Evolutionary conservation across 1,284 basidiomycete genomes (phyloP).

Genomic region (Coniferiporia sulphurascens): DNA sequence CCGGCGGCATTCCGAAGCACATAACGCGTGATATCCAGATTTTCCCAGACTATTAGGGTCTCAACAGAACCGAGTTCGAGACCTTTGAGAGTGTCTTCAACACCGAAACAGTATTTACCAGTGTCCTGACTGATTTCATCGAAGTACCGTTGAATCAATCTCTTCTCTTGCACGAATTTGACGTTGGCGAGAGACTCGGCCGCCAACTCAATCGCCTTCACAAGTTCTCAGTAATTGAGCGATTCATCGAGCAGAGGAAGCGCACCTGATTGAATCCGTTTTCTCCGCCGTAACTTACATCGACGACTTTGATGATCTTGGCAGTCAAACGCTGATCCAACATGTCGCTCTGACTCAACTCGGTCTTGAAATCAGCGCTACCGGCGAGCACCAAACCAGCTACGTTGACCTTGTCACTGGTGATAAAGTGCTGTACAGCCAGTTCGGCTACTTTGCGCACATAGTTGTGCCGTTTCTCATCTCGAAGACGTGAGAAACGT

Average conservation of each 20-base stretch:
- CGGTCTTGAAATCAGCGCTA: conserved; percentile 98
- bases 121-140: conserved; percentile 99
- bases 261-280: conserved; percentile 96
- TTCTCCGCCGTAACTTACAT: conserved; percentile 98
- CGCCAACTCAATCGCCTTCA: conserved; percentile 88
- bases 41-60: conserved; percentile 98
- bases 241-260: neutral
- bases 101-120: conserved; percentile 96
- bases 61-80: conserved; percentile 97
- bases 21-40: conserved; percentile 85
- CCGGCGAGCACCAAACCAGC: conserved; percentile 96
- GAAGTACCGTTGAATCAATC: conserved; percentile 95
- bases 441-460: conserved; percentile 97
- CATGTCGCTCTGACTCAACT: conserved; percentile 94
- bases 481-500: conserved; percentile 99
- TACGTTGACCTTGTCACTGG: conserved; percentile 97
- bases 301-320: conserved; percentile 96
- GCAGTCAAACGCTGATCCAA: conserved; percentile 86
- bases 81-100: conserved; percentile 95
- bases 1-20: conserved; percentile 85
- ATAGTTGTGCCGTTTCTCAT: conserved; percentile 99
- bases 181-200: conserved; percentile 96
- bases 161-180: conserved; percentile 99
- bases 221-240: neutral
- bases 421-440: conserved; percentile 98